These are phyloP conservation scores for Wallacemonas rigidus DNA, from an alignment of 208 protist genomes.

Conservation along the genomic window DNA sequence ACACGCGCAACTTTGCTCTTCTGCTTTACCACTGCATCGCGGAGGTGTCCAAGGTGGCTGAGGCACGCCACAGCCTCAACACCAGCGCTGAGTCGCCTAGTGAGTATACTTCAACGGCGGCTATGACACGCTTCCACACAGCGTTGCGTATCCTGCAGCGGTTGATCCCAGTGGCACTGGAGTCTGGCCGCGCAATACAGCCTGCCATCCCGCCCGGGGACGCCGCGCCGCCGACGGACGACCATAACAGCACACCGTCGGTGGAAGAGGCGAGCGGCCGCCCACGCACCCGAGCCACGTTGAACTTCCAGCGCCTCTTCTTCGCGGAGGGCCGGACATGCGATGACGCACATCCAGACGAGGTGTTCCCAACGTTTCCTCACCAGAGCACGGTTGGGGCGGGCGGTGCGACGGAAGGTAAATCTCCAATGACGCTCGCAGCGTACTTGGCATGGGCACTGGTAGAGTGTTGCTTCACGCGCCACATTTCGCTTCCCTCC, in stretches of 20 bases:
- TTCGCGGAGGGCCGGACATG: slow-evolving; percentile 73
- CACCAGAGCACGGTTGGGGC: slow-evolving; percentile 14
- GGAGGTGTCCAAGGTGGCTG: slow-evolving; percentile 44
- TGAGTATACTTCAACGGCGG: slow-evolving; percentile 18
- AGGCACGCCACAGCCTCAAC: slow-evolving; percentile 27
- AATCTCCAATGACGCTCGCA: slow-evolving; percentile 28
- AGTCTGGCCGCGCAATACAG: slow-evolving; percentile 44
- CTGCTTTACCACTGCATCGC: slow-evolving; percentile 73
- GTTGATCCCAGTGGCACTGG: slow-evolving; percentile 70
- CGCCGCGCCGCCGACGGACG: neutral
- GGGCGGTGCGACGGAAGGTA: no score
- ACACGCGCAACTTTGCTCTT: slow-evolving; percentile 81
- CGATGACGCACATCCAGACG: slow-evolving; percentile 50
- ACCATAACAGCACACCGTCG: neutral
- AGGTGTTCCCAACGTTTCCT: slow-evolving; percentile 45
- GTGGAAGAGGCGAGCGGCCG: slow-evolving; percentile 19
- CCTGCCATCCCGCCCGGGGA: neutral
- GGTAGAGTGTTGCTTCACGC: slow-evolving; percentile 88
- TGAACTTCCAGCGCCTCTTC: slow-evolving; percentile 71
- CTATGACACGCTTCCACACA: slow-evolving; percentile 46
- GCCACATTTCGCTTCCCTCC: slow-evolving; percentile 53
- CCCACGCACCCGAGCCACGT: slow-evolving; percentile 48
- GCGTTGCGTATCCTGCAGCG: slow-evolving; percentile 65
- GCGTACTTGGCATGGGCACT: slow-evolving; percentile 62
- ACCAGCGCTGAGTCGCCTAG: slow-evolving; percentile 14